Conservation (phyloP, 176 grass and related monocot genomes). For the Triticum timopheevii region DNA sequence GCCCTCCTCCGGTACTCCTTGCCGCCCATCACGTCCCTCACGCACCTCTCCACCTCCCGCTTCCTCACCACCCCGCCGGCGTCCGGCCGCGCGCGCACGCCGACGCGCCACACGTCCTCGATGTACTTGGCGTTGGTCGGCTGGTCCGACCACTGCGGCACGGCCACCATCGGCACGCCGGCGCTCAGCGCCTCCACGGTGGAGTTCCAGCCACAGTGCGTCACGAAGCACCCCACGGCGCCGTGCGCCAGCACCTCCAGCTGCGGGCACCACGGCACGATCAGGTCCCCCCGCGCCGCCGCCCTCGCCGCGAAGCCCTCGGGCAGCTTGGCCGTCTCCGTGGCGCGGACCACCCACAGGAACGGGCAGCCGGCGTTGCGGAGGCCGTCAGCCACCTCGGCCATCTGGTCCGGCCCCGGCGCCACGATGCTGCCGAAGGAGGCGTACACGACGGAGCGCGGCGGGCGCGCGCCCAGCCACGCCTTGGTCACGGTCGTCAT, state of each 20-base stretch:
- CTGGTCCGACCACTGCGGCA: constrained; percentile 41
- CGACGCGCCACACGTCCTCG: constrained; percentile 36
- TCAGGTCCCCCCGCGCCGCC: not conserved
- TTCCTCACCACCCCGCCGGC: constrained; percentile 19
- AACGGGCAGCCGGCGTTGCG: constrained; percentile 34
- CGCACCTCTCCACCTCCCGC: constrained; percentile 38
- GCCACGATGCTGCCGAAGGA: constrained; percentile 65
- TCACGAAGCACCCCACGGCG: constrained; percentile 51
- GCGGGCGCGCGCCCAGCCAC: constrained; percentile 25
- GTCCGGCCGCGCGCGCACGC: not conserved
- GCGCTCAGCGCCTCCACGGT: constrained; percentile 36
- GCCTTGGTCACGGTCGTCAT: not conserved
- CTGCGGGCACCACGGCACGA: constrained; percentile 60
- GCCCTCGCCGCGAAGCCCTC: constrained; percentile 9
- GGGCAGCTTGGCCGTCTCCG: constrained; percentile 33
- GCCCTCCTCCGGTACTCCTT: constrained; percentile 33
- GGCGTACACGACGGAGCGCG: constrained; percentile 42
- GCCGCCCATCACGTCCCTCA: constrained; percentile 51
- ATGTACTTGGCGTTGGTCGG: constrained; percentile 39
- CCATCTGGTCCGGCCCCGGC: constrained; percentile 18
- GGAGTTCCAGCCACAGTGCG: constrained; percentile 67
- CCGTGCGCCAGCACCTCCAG: constrained; percentile 59
- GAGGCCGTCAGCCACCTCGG: constrained; percentile 43
- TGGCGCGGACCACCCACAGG: constrained; percentile 57
- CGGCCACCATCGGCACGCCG: constrained; percentile 38